phyloP scores from a whole-genome alignment of 1,139 yeast species.

The Lodderomyces metapsilosis region DNA sequence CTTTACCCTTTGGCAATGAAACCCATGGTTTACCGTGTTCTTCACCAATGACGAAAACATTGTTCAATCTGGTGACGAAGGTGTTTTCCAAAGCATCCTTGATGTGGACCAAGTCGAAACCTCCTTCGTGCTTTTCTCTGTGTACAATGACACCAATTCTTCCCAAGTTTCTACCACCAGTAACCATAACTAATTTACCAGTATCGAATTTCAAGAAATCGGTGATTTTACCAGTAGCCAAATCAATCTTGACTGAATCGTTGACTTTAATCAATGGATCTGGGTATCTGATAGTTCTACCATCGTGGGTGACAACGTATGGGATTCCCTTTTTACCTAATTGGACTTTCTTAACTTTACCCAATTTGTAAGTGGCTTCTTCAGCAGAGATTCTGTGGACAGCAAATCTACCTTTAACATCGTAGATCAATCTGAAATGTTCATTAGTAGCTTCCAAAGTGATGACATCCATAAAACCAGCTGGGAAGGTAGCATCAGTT shows the following conservation, averaged over 20 bases:
- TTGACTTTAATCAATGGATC: slow-evolving; percentile 94
- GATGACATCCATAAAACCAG: slow-evolving; percentile 99
- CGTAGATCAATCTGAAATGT: slow-evolving; percentile 98
- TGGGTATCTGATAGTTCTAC: slow-evolving; percentile 99
- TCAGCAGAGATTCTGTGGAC: slow-evolving; percentile 99
- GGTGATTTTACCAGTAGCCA: slow-evolving; percentile 91
- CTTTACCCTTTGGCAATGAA: slow-evolving; percentile 99
- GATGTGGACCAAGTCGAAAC: slow-evolving; percentile 98
- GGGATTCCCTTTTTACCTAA: slow-evolving; percentile 98
- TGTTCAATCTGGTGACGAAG: slow-evolving; percentile 95
- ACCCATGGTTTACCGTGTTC: slow-evolving; percentile 97
- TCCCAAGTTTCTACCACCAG: slow-evolving; percentile 99
- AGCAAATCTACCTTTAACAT: slow-evolving; percentile 97
- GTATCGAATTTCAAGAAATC: slow-evolving; percentile 93
- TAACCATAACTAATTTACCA: slow-evolving; percentile 95
- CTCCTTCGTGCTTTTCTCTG: slow-evolving; percentile 99
- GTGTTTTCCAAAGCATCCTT: slow-evolving; percentile 97
- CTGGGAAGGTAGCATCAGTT: slow-evolving; percentile 98
- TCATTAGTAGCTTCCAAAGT: slow-evolving; percentile 97
- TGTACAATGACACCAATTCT: slow-evolving; percentile 97
- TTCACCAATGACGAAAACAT: slow-evolving; percentile 92
- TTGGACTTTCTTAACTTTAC: slow-evolving; percentile 96
- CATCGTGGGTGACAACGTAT: slow-evolving; percentile 98
- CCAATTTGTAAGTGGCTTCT: slow-evolving; percentile 97
- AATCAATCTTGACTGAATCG: slow-evolving; percentile 96